A percentile compares a stretch with the other conserved stretches of the same genome.
Evolutionary conservation across 129 eudicot genomes (phyloP).

Genomic region (Logfia minima): DNA sequence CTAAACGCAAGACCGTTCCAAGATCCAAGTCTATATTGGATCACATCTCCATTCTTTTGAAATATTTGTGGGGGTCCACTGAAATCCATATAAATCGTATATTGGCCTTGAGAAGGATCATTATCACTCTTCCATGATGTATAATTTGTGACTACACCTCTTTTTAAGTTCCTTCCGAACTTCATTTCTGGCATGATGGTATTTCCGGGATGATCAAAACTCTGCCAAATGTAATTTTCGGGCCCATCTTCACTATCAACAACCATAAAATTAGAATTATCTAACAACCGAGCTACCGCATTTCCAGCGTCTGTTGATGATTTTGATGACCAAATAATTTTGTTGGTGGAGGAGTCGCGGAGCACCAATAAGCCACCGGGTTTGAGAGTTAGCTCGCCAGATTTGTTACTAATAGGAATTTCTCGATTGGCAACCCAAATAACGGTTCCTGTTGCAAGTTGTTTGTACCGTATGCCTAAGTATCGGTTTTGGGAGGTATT

Average conservation of each 20-base stretch:
- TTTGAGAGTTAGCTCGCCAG: too few relatives aligned
- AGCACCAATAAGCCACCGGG: slow-evolving; percentile 10
- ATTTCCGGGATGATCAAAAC: neutral
- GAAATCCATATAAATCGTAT: slow-evolving; percentile 15
- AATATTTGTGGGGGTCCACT: slow-evolving; percentile 26
- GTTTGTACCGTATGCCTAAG: too few relatives aligned
- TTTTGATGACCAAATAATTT: slow-evolving; percentile 34
- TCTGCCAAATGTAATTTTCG: slow-evolving; percentile 9
- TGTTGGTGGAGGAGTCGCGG: neutral
- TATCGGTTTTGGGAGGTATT: too few relatives aligned
- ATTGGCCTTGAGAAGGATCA: slow-evolving; percentile 32
- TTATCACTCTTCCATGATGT: slow-evolving; percentile 32
- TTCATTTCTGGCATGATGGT: neutral
- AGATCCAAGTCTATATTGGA: slow-evolving; percentile 20
- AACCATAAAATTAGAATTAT: slow-evolving; percentile 25
- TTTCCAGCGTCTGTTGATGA: neutral
- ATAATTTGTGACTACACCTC: neutral
- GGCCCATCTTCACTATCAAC: neutral
- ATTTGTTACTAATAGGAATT: too few relatives aligned
- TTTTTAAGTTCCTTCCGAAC: neutral
- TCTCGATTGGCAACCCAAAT: too few relatives aligned
- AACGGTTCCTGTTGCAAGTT: too few relatives aligned
- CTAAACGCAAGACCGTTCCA: slow-evolving; percentile 24
- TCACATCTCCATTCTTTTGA: neutral
- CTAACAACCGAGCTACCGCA: slow-evolving; percentile 9